These are phyloP conservation scores for Nicotiana tabacum DNA, from an alignment of 257 asterid species.

Conservation along the genomic window DNA sequence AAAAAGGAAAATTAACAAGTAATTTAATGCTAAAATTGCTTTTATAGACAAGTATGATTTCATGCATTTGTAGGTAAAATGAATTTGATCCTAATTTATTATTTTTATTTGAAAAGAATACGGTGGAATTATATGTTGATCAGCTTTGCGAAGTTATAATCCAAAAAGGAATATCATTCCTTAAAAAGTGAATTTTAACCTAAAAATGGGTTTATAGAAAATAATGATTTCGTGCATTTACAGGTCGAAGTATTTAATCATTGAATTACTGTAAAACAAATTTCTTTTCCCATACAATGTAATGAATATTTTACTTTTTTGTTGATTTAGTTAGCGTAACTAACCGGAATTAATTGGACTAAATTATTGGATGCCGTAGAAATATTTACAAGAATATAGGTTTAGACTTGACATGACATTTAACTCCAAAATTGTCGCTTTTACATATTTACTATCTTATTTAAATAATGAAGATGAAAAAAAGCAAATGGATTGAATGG, in stretches of 20 bases:
- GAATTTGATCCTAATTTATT: too few species aligned
- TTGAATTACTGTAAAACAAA: not conserved
- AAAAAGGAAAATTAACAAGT: not conserved
- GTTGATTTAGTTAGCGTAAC: not conserved
- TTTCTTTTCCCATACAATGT: not conserved
- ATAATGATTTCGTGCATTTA: not conserved
- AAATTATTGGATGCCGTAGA: not conserved
- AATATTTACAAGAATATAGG: not conserved
- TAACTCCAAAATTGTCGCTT: not conserved
- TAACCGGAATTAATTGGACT: not conserved
- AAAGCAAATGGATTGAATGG: not conserved
- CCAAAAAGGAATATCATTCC: not conserved
- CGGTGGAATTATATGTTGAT: too few species aligned
- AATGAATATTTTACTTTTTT: not conserved
- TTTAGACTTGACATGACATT: not conserved
- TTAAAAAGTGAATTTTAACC: not conserved
- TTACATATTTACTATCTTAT: not conserved
- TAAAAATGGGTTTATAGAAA: not conserved
- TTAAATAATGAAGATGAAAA: not conserved
- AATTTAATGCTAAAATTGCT: not conserved
- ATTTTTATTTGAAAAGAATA: too few species aligned
- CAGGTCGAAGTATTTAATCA: not conserved
- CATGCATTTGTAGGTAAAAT: not conserved
- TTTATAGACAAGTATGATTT: not conserved
- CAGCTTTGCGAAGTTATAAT: not conserved